phyloP scores from a whole-genome alignment of 306 rosid species.

The Begonia fuchsioides region DNA sequence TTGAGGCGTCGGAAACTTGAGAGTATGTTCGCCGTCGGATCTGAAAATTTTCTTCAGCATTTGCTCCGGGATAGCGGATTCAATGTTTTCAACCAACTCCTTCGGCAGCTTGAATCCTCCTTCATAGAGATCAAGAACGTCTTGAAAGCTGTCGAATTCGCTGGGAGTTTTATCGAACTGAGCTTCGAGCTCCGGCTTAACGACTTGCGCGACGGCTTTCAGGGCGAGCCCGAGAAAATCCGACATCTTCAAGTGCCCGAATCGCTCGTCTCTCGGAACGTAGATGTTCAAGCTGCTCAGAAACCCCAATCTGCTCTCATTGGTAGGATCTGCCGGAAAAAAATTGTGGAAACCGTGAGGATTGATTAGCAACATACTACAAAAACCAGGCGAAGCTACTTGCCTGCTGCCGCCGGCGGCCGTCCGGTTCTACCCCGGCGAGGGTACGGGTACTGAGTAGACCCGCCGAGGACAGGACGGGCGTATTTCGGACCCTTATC shows the following conservation, averaged over 20 bases:
- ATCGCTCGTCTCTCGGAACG: constrained; percentile 79
- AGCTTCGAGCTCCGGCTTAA: constrained; percentile 50
- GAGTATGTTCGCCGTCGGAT: constrained; percentile 44
- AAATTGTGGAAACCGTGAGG: neutral
- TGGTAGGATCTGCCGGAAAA: constrained; percentile 28
- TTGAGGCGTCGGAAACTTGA: constrained; percentile 58
- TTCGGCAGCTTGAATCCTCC: constrained; percentile 50
- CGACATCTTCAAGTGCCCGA: constrained; percentile 63
- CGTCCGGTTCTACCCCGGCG: constrained; percentile 76
- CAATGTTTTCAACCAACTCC: constrained; percentile 23
- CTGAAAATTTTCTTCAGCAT: constrained; percentile 48
- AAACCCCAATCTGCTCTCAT: constrained; percentile 35
- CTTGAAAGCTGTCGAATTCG: constrained; percentile 57
- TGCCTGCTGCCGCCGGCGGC: constrained; percentile 34
- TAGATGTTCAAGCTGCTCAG: constrained; percentile 39
- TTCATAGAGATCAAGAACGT: constrained; percentile 50
- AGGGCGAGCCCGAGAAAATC: constrained; percentile 61
- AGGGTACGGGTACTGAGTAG: constrained; percentile 47
- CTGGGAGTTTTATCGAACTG: constrained; percentile 28
- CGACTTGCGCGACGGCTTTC: constrained; percentile 45
- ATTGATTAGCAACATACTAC: neutral
- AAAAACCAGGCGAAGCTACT: neutral
- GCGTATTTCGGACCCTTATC: constrained; percentile 20
- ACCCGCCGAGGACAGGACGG: constrained; percentile 68
- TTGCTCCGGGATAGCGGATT: constrained; percentile 38